Base-by-base conservation (phyloP, 306 rosid species). In the Luffa acutangula region DNA sequence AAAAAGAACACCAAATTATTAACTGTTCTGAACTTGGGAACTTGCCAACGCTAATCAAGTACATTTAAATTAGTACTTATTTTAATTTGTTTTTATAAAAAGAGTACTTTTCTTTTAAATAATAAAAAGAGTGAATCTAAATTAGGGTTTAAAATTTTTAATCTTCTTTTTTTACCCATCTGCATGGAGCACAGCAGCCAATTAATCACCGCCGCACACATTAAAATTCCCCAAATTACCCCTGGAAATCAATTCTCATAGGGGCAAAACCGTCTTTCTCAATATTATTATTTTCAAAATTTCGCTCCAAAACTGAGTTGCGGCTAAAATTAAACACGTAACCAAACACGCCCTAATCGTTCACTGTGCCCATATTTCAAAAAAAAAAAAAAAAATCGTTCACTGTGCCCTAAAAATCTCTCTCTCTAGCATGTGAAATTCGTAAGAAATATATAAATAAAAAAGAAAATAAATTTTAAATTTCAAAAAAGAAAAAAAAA, bases 121-220 rank as follows among this genome's bases (percentile, higher is more conserved):
- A 25, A 25, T 25, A 25, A 25, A 3, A 25, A 14, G 36, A 64
- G 31, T 66, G 39, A 51, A 20, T 71, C 54, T 20, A 71, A 71
- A 71, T 71, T 71, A 72, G 56, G 77, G 56, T 45, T 72, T 72
- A 37, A 4, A 65, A 6, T 31, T 33, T 36, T 65, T 65, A 65
- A n/a, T 56, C 20, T 6, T 25, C 10, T 12, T 31, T 72, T 45
- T 12, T 72, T 46, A 48, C 34, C 39, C 18, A 7, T 43, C 21
- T 45, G 8, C 21, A 45, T 67, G 33, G 75, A 64, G 71, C 46
- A 36, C 58, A 43, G 18, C 54, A 45, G 58, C 75, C 77, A 31
- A 72, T 72, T 20, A 13, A 36, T 46, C 58, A 46, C 41, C 78
- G 60, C 78, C 78, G 78, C 60, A 49, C 76, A 21, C 78, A 48